phyloP scores from a whole-genome alignment of 164 flowering plant genomes.

The Aristolochia contorta region DNA sequence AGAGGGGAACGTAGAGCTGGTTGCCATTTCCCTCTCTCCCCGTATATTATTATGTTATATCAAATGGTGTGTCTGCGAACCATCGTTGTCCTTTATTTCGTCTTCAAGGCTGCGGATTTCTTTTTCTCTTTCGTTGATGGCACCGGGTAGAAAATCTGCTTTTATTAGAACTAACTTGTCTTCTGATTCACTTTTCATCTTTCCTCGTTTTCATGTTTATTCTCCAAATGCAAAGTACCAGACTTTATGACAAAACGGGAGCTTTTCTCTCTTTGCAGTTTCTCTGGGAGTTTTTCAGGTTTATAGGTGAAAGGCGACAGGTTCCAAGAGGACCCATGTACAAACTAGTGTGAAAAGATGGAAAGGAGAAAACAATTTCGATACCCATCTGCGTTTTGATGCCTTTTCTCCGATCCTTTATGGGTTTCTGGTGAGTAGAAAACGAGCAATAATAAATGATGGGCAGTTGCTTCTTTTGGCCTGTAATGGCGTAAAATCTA shows the following conservation, averaged over 20 bases:
- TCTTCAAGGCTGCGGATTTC: too few relatives aligned
- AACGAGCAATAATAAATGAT: conserved; percentile 5
- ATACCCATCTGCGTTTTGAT: conserved; percentile 20
- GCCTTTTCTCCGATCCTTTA: conserved; percentile 16
- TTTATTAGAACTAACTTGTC: background rate
- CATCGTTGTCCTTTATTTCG: too few relatives aligned
- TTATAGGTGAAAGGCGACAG: conserved; percentile 9
- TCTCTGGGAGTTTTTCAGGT: conserved; percentile 2
- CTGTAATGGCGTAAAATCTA: conserved; percentile 18
- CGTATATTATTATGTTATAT: too few relatives aligned
- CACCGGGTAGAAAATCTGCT: too few relatives aligned
- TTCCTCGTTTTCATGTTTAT: background rate
- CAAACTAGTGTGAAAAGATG: conserved; percentile 2
- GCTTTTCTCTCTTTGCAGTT: background rate
- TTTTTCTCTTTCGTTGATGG: too few relatives aligned
- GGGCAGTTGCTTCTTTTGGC: conserved; percentile 15
- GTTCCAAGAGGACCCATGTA: conserved; percentile 12
- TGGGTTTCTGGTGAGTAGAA: conserved; percentile 12
- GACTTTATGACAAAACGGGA: too few relatives aligned
- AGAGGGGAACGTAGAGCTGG: too few relatives aligned
- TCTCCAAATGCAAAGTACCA: background rate
- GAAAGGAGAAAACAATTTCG: conserved; percentile 7
- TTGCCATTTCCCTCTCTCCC: too few relatives aligned
- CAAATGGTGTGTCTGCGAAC: too few relatives aligned
- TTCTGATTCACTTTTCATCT: background rate